Evolutionary conservation across 345 rosid species (phyloP).

Genomic region (Camelina neglecta): DNA sequence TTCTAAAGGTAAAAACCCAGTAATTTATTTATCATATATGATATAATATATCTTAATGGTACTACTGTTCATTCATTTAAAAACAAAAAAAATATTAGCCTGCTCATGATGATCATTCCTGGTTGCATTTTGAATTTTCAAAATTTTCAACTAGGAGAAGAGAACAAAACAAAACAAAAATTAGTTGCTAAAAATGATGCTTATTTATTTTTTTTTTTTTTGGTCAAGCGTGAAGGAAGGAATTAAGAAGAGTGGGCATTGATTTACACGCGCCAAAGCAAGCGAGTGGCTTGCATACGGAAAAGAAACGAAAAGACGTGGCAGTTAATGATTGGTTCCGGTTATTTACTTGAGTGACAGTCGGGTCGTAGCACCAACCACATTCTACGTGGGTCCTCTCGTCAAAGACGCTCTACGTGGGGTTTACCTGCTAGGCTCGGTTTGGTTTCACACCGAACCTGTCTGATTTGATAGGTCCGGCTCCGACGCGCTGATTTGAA

Average conservation of each 20-base stretch:
- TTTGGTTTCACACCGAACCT: slow-evolving; percentile 41
- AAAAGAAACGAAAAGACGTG: slow-evolving; percentile 1
- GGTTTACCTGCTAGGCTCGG: slow-evolving; percentile 34
- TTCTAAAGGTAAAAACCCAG: slow-evolving; percentile 2
- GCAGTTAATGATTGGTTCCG: not conserved
- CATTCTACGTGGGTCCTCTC: slow-evolving; percentile 51
- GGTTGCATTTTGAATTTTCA: not conserved
- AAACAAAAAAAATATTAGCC: not conserved
- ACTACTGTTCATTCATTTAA: not conserved
- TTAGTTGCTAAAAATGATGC: not conserved
- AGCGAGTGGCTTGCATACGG: slow-evolving; percentile 9
- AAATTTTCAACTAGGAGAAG: not conserved
- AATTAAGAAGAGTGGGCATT: not conserved
- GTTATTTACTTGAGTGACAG: slow-evolving; percentile 25
- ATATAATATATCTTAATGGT: not conserved
- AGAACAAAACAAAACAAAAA: not conserved
- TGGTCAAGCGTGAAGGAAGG: slow-evolving; percentile 4
- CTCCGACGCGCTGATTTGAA: slow-evolving; percentile 54
- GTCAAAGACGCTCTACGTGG: slow-evolving; percentile 53
- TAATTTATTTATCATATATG: not conserved
- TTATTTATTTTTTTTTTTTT: not conserved
- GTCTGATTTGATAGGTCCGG: slow-evolving; percentile 27
- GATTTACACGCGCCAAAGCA: slow-evolving; percentile 9
- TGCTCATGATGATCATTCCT: not conserved
- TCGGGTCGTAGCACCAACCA: slow-evolving; percentile 39